Evolutionary conservation across 2,329 filamentous ascomycete genomes (phyloP).

Genomic region (Rhinocladiella similis): DNA sequence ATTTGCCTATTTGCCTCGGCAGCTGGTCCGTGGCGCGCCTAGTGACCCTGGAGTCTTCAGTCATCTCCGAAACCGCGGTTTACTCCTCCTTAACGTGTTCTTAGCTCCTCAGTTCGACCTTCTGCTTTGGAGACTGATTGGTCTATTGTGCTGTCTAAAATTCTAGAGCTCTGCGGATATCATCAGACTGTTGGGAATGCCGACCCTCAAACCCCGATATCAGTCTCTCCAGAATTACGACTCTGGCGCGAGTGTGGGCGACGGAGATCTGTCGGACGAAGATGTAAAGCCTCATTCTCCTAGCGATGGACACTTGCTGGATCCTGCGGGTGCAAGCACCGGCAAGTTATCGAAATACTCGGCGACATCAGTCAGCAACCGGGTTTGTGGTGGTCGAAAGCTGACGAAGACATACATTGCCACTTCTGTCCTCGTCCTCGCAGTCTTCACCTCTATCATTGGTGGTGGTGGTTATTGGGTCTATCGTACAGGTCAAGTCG

Average conservation of each 20-base stretch:
- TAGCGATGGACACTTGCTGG: conserved; percentile 17
- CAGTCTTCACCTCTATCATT: conserved; percentile 20
- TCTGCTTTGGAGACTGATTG: conserved; percentile 1
- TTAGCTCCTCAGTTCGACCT: conserved; percentile 1
- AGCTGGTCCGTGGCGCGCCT: neutral
- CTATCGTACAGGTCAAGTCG: conserved; percentile 24
- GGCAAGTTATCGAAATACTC: conserved; percentile 13
- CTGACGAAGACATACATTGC: conserved; percentile 29
- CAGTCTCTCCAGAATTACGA: conserved; percentile 14
- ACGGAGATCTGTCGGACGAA: conserved; percentile 23
- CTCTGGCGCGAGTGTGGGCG: conserved; percentile 6
- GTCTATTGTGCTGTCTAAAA: conserved; percentile 1
- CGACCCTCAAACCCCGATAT: conserved; percentile 16
- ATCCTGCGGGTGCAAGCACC: neutral
- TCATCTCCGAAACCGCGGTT: neutral
- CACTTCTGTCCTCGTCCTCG: conserved; percentile 21
- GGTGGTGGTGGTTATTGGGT: conserved; percentile 27
- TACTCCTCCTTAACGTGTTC: neutral
- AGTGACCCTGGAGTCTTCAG: neutral
- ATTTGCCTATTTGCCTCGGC: neutral
- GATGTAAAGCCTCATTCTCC: conserved; percentile 4
- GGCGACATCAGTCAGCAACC: conserved; percentile 5
- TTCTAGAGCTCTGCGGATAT: neutral
- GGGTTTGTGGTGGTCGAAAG: conserved; percentile 18
- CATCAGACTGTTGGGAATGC: conserved; percentile 7